Percentiles rank a stretch among this genome's conserved stretches.
Evolutionary conservation across 2,329 filamentous ascomycete genomes (phyloP).

Genomic region (Monilinia fructicola): DNA sequence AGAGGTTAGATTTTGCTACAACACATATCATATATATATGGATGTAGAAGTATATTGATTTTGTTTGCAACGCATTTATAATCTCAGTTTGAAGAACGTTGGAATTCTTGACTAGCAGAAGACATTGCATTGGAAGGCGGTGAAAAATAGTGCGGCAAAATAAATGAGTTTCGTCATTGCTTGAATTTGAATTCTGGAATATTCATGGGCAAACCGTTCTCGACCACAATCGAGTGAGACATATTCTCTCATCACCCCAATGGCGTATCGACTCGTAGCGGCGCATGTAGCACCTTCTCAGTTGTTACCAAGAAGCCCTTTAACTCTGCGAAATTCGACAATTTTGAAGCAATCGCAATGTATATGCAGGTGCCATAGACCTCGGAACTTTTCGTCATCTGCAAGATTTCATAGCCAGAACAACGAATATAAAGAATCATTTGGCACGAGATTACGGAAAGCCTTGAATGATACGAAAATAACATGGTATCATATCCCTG

Average conservation of each 20-base stretch:
- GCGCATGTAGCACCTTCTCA: conserved; percentile 6
- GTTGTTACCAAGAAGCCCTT: background rate
- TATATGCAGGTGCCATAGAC: conserved; percentile 29
- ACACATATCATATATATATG: too few relatives aligned
- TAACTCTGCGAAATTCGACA: conserved; percentile 19
- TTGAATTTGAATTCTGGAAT: background rate
- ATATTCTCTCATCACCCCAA: background rate
- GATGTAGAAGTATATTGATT: background rate
- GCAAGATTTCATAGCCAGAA: conserved; percentile 31
- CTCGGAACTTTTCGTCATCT: conserved; percentile 37
- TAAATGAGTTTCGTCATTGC: conserved; percentile 20
- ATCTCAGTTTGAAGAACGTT: background rate
- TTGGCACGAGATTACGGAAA: conserved; percentile 49
- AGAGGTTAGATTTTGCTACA: background rate
- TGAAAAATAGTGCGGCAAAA: conserved; percentile 12
- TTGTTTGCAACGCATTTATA: background rate
- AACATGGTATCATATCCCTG: conserved; percentile 71
- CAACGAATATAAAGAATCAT: conserved; percentile 38
- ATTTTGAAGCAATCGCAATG: conserved; percentile 25
- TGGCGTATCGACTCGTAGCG: conserved; percentile 16
- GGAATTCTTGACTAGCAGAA: background rate
- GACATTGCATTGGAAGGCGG: conserved; percentile 1
- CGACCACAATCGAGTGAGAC: conserved; percentile 9
- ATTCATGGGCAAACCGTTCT: background rate
- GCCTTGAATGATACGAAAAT: conserved; percentile 63